phyloP scores from a whole-genome alignment of 495 filamentous ascomycete genomes.

The Penicillium nucicola region DNA sequence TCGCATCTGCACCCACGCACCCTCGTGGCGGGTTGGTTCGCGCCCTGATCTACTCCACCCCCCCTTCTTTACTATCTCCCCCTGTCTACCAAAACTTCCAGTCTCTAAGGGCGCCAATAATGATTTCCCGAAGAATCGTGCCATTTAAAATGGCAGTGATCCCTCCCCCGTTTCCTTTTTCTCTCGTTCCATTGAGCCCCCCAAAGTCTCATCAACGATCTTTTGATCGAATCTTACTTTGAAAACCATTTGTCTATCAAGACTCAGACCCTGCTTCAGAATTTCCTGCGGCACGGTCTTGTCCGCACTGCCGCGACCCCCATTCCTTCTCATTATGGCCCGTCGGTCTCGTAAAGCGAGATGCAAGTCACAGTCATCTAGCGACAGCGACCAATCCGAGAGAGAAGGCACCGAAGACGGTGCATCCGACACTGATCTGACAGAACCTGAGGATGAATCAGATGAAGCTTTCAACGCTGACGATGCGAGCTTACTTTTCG shows the following conservation, averaged over 20 bases:
- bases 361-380: conserved; percentile 6
- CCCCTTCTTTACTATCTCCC: too few species aligned
- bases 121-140: not conserved
- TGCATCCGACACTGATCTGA: conserved; percentile 18
- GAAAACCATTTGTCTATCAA: too few species aligned
- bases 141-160: conserved; percentile 6
- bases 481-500: conserved; percentile 19
- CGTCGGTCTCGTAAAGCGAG: conserved; percentile 8
- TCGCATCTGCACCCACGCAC: conserved; percentile 2
- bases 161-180: not conserved
- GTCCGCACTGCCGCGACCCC: too few species aligned
- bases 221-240: too few species aligned
- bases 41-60: not conserved
- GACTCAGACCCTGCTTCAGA: too few species aligned
- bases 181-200: too few species aligned
- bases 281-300: too few species aligned
- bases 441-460: conserved; percentile 19
- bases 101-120: too few species aligned
- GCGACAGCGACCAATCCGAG: conserved; percentile 15
- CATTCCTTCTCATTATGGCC: conserved; percentile 10
- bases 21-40: conserved; percentile 3
- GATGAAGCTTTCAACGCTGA: conserved; percentile 6
- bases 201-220: too few species aligned
- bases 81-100: too few species aligned
- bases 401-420: conserved; percentile 15